Conservation (phyloP, 2,329 filamentous ascomycete species). For the Phyllosticta capitalensis region DNA sequence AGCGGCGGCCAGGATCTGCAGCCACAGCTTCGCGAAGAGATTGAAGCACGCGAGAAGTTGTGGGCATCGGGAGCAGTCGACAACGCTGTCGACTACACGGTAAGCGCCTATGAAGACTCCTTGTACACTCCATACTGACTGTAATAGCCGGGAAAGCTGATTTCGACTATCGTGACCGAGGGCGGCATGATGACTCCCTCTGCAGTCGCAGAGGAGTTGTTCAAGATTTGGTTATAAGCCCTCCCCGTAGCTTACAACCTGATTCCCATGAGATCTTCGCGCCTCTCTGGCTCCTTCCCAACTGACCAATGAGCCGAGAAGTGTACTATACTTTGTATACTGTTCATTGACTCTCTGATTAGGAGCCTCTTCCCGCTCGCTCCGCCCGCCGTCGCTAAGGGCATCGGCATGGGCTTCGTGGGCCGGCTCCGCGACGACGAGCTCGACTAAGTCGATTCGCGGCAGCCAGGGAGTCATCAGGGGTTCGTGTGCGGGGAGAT, state of each 20-base stretch:
- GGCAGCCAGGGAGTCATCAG: neutral
- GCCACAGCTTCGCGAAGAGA: neutral
- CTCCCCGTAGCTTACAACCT: neutral
- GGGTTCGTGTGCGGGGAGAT: too few relatives aligned
- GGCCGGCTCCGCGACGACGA: neutral
- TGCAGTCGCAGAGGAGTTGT: slow-evolving; percentile 61
- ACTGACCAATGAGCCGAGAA: too few relatives aligned
- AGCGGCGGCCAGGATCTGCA: neutral
- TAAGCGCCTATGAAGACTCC: slow-evolving; percentile 26
- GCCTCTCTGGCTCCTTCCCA: slow-evolving; percentile 1
- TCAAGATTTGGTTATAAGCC: slow-evolving; percentile 48
- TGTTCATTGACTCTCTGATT: slow-evolving; percentile 11
- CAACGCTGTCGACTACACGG: slow-evolving; percentile 61
- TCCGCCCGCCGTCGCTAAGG: neutral
- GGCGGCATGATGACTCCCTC: slow-evolving; percentile 61
- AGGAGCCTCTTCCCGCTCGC: slow-evolving; percentile 4
- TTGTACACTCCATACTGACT: neutral
- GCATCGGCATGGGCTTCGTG: neutral
- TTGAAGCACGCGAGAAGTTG: slow-evolving; percentile 13
- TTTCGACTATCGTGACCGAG: slow-evolving; percentile 68
- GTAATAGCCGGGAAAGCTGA: slow-evolving; percentile 52
- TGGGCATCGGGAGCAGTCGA: slow-evolving; percentile 17
- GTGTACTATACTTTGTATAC: neutral
- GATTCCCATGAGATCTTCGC: too few relatives aligned
- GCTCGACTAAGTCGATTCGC: neutral